Evolutionary conservation across 2,329 filamentous ascomycete genomes (phyloP).

Genomic region (Beauveria sp.): DNA sequence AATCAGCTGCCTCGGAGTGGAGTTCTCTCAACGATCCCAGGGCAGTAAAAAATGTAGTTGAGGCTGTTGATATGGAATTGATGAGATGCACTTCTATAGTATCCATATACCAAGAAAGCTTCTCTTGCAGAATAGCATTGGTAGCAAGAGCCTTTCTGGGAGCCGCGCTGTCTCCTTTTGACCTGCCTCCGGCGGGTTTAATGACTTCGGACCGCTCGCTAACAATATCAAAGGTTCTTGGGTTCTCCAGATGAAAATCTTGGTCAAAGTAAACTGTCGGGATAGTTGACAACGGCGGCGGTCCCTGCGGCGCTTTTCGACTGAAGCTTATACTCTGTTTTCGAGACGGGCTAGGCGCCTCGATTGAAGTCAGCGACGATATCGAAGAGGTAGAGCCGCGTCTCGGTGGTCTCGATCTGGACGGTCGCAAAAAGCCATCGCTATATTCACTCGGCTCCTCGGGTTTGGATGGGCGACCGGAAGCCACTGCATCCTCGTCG

Average conservation of each 20-base stretch:
- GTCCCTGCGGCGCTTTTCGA: slow-evolving; percentile 59
- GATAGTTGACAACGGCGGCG: slow-evolving; percentile 84
- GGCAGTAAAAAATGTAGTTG: slow-evolving; percentile 92
- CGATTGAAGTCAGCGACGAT: slow-evolving; percentile 42
- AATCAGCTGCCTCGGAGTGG: slow-evolving; percentile 86
- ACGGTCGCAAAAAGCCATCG: slow-evolving; percentile 41
- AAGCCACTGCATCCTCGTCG: slow-evolving; percentile 52
- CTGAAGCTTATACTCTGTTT: slow-evolving; percentile 40
- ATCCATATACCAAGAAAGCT: slow-evolving; percentile 99
- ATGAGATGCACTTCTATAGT: slow-evolving; percentile 97
- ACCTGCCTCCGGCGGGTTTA: slow-evolving; percentile 53
- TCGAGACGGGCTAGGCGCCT: slow-evolving; percentile 34
- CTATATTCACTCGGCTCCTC: slow-evolving; percentile 31
- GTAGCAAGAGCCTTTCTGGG: slow-evolving; percentile 85
- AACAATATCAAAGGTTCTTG: slow-evolving; percentile 90
- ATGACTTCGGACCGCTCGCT: slow-evolving; percentile 96
- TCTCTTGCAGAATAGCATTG: slow-evolving; percentile 95
- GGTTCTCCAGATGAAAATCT: slow-evolving; percentile 91
- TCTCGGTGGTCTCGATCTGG: slow-evolving; percentile 20
- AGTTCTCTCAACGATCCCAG: slow-evolving; percentile 84
- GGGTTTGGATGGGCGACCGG: slow-evolving; percentile 34
- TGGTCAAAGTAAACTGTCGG: slow-evolving; percentile 92
- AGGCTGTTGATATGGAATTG: slow-evolving; percentile 90
- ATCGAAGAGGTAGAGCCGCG: slow-evolving; percentile 35
- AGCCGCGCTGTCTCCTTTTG: slow-evolving; percentile 30